A percentile compares a stretch with the other conserved stretches of the same genome.
These are phyloP conservation scores for Symbiodinium pilosum DNA, from an alignment of 73 alveolate genomes.

Conservation along the genomic window DNA sequence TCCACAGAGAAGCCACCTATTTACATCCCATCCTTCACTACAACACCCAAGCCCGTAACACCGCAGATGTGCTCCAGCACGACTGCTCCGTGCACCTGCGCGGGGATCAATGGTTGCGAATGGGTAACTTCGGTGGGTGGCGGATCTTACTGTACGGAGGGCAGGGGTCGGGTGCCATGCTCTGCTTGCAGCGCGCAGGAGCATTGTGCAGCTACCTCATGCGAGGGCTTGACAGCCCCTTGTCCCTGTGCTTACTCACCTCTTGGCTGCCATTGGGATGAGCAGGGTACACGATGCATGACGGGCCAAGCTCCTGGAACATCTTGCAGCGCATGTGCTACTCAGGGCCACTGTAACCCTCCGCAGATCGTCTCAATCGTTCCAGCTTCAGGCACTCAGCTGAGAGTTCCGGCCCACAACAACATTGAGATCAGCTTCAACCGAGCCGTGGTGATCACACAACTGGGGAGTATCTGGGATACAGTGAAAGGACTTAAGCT, in stretches of 20 bases:
- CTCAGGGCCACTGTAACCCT: constrained; percentile 46
- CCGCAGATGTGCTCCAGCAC: constrained; percentile 22
- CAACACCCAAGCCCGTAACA: neutral
- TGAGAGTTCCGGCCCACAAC: constrained; percentile 23
- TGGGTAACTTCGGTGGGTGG: constrained; percentile 47
- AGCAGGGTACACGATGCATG: neutral
- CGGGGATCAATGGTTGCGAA: constrained; percentile 26
- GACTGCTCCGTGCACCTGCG: constrained; percentile 59
- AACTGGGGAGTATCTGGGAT: constrained; percentile 60
- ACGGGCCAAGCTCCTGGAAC: constrained; percentile 34
- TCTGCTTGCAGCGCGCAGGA: constrained; percentile 39
- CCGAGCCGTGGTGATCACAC: constrained; percentile 22
- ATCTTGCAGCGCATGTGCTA: constrained; percentile 72
- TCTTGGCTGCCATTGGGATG: constrained; percentile 50
- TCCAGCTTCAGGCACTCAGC: constrained; percentile 50
- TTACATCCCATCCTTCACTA: constrained; percentile 46
- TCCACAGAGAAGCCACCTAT: constrained; percentile 53
- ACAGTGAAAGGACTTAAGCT: no score
- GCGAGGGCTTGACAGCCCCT: constrained; percentile 34
- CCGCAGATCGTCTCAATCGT: constrained; percentile 71
- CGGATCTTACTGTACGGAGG: constrained; percentile 4
- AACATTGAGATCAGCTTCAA: constrained; percentile 38
- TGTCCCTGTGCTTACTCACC: constrained; percentile 49
- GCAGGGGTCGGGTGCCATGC: constrained; percentile 55
- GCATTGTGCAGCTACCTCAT: constrained; percentile 56